Conservation (phyloP, 768 basidiomycete species). For the Pulveroboletus sp. region DNA sequence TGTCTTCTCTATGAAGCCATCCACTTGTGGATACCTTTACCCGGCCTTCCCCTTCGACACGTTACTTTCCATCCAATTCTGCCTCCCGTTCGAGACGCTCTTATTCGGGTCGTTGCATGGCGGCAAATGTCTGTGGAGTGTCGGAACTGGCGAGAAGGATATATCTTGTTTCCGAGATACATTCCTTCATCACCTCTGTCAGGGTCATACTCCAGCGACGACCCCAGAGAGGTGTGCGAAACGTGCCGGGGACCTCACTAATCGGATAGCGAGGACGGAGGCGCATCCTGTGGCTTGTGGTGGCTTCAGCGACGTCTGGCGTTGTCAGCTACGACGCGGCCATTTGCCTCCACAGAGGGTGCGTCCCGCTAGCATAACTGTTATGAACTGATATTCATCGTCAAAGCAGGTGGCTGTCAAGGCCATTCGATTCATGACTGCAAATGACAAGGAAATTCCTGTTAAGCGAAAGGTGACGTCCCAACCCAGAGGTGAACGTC, state of each 20-base stretch:
- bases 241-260: slow-evolving; percentile 14
- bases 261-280: slow-evolving; percentile 8
- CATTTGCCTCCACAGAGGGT: slow-evolving; percentile 8
- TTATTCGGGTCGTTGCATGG: too few relatives aligned
- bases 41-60: too few relatives aligned
- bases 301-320: slow-evolving; percentile 31
- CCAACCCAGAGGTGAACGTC: background rate
- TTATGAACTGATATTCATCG: background rate
- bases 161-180: background rate
- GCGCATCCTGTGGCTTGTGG: slow-evolving; percentile 25
- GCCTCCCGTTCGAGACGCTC: too few relatives aligned
- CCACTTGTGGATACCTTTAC: too few relatives aligned
- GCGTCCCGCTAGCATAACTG: background rate
- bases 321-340: slow-evolving; percentile 8
- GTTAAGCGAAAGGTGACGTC: slow-evolving; percentile 16
- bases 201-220: background rate
- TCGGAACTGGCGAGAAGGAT: background rate
- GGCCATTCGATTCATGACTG: slow-evolving; percentile 13
- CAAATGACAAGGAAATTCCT: background rate
- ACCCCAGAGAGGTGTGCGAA: background rate
- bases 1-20: too few relatives aligned
- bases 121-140: background rate
- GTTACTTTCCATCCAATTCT: too few relatives aligned
- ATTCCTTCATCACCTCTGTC: background rate
- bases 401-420: slow-evolving; percentile 26